Evolutionary conservation across 2,329 filamentous ascomycete genomes (phyloP).

Genomic region (Mycocentrospora acerina): DNA sequence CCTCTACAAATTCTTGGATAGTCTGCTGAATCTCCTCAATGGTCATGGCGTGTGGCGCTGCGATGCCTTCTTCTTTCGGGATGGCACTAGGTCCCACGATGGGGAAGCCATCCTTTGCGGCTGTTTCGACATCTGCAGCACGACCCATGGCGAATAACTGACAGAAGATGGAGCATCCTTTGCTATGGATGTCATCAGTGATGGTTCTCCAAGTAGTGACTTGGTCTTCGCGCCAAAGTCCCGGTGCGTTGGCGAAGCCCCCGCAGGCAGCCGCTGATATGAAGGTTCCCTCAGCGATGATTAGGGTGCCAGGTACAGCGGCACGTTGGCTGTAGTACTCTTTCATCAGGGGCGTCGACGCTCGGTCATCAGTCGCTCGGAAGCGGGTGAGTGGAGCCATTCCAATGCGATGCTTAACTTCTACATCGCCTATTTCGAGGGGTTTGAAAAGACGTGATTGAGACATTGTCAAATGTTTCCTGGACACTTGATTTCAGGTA

Average conservation of each 20-base stretch:
- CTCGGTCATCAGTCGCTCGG: background rate
- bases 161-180: slow-evolving; percentile 60
- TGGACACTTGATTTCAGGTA: too few relatives aligned
- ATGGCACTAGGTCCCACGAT: slow-evolving; percentile 32
- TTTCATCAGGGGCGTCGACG: too few relatives aligned
- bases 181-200: slow-evolving; percentile 63
- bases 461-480: too few relatives aligned
- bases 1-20: slow-evolving; percentile 40
- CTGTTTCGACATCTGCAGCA: slow-evolving; percentile 43
- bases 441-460: too few relatives aligned
- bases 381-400: too few relatives aligned
- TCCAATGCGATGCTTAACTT: too few relatives aligned
- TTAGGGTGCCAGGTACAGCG: slow-evolving; percentile 54
- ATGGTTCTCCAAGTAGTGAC: slow-evolving; percentile 55
- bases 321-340: slow-evolving; percentile 57
- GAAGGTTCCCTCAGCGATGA: slow-evolving; percentile 59
- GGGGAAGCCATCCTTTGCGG: slow-evolving; percentile 33
- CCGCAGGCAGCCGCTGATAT: slow-evolving; percentile 48
- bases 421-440: too few relatives aligned
- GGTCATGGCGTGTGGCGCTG: slow-evolving; percentile 21
- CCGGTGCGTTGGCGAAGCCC: too few relatives aligned
- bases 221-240: background rate
- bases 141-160: slow-evolving; percentile 65
- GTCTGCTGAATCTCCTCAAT: slow-evolving; percentile 39
- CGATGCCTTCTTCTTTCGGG: slow-evolving; percentile 3